Percentiles rank a stretch among this genome's conserved stretches.
Evolutionary conservation across 208 protist genomes (phyloP).

Genomic region (Wallacemonas sp.): DNA sequence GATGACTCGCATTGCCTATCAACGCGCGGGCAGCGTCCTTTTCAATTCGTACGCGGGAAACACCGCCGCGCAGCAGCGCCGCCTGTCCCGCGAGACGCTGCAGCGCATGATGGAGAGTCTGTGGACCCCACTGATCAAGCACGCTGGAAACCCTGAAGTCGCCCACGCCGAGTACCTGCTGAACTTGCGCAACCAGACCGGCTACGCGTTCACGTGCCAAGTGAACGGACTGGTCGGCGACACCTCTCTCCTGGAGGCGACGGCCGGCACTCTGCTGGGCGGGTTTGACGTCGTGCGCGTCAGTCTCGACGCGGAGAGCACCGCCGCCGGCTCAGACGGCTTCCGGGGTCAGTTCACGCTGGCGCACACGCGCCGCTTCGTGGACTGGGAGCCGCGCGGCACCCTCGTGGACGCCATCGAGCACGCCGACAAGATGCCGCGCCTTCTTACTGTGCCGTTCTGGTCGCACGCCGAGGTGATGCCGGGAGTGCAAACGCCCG

Average conservation of each 20-base stretch:
- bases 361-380: slow-evolving; percentile 66
- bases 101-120: slow-evolving; percentile 54
- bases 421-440: background rate
- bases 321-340: slow-evolving; percentile 31
- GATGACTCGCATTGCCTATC: background rate
- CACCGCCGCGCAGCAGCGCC: slow-evolving; percentile 15
- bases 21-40: slow-evolving; percentile 6
- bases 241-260: slow-evolving; percentile 56
- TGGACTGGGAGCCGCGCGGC: slow-evolving; percentile 63
- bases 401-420: background rate
- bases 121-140: slow-evolving; percentile 60
- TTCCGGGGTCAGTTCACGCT: slow-evolving; percentile 60
- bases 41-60: slow-evolving; percentile 18
- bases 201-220: slow-evolving; percentile 29
- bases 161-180: background rate
- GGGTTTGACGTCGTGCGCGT: slow-evolving; percentile 80
- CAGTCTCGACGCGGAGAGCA: slow-evolving; percentile 28
- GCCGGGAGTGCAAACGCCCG: background rate
- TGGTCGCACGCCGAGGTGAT: slow-evolving; percentile 9
- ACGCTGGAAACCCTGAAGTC: background rate
- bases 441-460: slow-evolving; percentile 7
- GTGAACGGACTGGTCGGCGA: slow-evolving; percentile 64
- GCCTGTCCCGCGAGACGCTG: slow-evolving; percentile 36
- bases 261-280: slow-evolving; percentile 53
- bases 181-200: background rate